phyloP scores from a whole-genome alignment of 2,329 filamentous ascomycete species.

The Coniochaeta prunicola region DNA sequence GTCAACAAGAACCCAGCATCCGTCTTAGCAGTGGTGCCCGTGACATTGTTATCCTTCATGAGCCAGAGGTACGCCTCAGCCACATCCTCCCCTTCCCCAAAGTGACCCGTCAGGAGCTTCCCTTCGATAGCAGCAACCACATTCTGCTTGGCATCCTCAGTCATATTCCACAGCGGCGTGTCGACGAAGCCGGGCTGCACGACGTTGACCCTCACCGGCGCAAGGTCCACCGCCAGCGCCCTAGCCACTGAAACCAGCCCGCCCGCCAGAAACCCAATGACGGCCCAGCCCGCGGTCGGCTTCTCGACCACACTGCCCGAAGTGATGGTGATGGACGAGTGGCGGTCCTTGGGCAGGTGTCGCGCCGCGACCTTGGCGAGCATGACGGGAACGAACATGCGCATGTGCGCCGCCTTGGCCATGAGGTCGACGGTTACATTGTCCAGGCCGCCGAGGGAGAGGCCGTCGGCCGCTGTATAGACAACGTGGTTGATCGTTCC shows the following conservation, averaged over 20 bases:
- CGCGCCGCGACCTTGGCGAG: constrained; percentile 23
- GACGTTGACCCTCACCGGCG: constrained; percentile 56
- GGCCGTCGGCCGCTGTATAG: constrained; percentile 21
- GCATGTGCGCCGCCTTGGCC: constrained; percentile 18
- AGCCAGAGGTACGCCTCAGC: constrained; percentile 21
- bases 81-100: constrained; percentile 17
- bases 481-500: constrained; percentile 17
- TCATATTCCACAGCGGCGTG: constrained; percentile 34
- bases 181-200: constrained; percentile 48
- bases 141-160: constrained; percentile 12
- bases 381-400: constrained; percentile 23
- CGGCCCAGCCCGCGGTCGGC: constrained; percentile 43
- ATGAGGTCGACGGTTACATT: constrained; percentile 19
- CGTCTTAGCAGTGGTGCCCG: constrained; percentile 14
- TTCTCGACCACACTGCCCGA: constrained; percentile 42
- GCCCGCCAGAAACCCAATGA: constrained; percentile 39
- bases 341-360: constrained; percentile 20
- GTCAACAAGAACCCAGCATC: constrained; percentile 14
- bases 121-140: constrained; percentile 12
- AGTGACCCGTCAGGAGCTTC: constrained; percentile 11
- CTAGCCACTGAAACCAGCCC: constrained; percentile 46
- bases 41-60: constrained; percentile 19
- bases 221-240: constrained; percentile 54
- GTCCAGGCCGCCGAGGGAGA: constrained; percentile 11
- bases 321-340: constrained; percentile 47